phyloP scores from a whole-genome alignment of 495 filamentous ascomycete genomes.

The Lentithecium fluviatile region DNA sequence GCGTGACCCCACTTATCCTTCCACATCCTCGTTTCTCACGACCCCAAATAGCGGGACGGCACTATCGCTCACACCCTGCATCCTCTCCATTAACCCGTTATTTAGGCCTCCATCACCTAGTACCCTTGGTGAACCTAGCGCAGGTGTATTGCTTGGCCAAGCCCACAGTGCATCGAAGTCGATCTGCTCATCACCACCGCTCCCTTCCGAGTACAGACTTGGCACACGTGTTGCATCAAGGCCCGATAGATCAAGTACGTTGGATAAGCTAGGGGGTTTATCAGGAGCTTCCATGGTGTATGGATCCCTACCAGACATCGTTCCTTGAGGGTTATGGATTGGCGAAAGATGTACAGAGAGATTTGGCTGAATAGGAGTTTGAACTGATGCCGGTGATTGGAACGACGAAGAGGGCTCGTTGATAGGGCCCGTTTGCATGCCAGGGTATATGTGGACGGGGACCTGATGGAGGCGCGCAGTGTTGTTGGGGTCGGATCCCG shows the following conservation, averaged over 20 bases:
- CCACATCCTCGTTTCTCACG: conserved; percentile 6
- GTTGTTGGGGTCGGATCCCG: not conserved
- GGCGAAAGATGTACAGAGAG: conserved; percentile 18
- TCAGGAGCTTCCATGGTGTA: conserved; percentile 5
- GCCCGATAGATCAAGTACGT: conserved; percentile 53
- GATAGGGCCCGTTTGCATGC: conserved; percentile 16
- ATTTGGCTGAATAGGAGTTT: not conserved
- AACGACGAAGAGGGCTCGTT: conserved; percentile 4
- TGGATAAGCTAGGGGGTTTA: conserved; percentile 42
- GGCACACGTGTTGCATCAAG: conserved; percentile 38
- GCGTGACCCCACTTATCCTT: not conserved
- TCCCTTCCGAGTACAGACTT: conserved; percentile 33
- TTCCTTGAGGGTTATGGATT: conserved; percentile 15
- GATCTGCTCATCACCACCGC: conserved; percentile 50
- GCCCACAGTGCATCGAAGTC: conserved; percentile 59
- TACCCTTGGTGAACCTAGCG: conserved; percentile 23
- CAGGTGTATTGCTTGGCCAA: conserved; percentile 41
- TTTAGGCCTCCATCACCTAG: conserved; percentile 4
- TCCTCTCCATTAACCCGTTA: conserved; percentile 2
- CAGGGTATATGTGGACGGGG: conserved; percentile 30
- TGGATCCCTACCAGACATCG: not conserved
- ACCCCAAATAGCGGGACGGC: conserved; percentile 33
- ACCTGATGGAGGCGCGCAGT: conserved; percentile 17
- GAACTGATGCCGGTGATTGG: not conserved
- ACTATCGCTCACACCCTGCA: conserved; percentile 29